Evolutionary conservation across 345 rosid species (phyloP), one percentile per base, ranked within the genome.

Genomic region (Melaleuca quinquenervia): DNA sequence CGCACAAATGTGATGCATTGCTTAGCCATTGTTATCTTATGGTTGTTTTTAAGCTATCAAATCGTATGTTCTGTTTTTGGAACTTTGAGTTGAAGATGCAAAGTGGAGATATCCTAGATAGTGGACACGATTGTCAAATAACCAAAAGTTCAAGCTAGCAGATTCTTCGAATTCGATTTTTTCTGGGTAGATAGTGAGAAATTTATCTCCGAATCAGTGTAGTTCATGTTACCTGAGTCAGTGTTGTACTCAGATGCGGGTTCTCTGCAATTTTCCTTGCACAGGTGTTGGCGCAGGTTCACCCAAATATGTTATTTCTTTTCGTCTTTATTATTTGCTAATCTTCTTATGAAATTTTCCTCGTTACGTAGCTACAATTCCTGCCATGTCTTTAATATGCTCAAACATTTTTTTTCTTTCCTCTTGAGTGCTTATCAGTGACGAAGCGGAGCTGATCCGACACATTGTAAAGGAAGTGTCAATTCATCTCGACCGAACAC

Each of bases 181-280:
- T 58, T 15, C 32, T 58, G 15, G 12, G 32, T 12, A n/a, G 32
- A 58, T 58, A 58, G n/a, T 56, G 62, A 56, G 29, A 56, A 5
- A 54, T 22, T 58, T 50, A 3, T 50, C 13, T 10, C 0, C 4
- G 13, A 9, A 22, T 10, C 8, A 56, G 5, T 58, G 32, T 3
- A 32, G 3, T 12, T 58, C 32, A 0, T 12, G 1, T 15, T 0
- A 2, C 70, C 7, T 0, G 3, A 58, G 8, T 12, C 0, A 11
- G 11, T 5, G 12, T 0, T 58, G 32, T 58, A 16, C 2, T 26
- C 3, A 26, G 16, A 1, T 0, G 1, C 32, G 5, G 1, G 2
- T n/a, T 58, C 32, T n/a, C 5, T 12, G 4, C n/a, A n/a, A 58
- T 12, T n/a, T n/a, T n/a, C 16, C 16, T 12, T 0, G 0, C 1